A percentile compares a stretch with the other conserved stretches of the same genome.
These are phyloP conservation scores for apple (Malus domestica) DNA, from an alignment of 306 rosid species.

Conservation along the genomic window DNA sequence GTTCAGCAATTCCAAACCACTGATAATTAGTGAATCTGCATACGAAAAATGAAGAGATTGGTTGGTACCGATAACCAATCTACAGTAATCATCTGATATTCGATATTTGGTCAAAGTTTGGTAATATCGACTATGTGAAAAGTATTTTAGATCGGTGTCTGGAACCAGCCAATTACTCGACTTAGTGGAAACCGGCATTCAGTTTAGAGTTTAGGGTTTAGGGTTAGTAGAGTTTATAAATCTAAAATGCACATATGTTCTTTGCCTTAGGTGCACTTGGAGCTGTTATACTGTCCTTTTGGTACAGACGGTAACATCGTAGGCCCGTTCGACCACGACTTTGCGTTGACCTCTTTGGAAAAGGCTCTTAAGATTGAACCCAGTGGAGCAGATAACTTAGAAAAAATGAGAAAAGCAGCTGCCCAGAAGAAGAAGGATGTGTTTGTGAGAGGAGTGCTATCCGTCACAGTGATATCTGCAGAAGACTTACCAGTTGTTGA, in stretches of 20 bases:
- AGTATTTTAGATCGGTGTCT: not conserved
- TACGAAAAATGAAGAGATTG: too few relatives aligned
- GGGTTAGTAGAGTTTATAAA: too few relatives aligned
- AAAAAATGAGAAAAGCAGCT: constrained; percentile 13
- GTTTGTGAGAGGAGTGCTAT: constrained; percentile 79
- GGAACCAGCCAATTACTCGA: not conserved
- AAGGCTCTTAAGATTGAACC: constrained; percentile 49
- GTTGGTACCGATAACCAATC: not conserved
- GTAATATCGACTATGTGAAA: not conserved
- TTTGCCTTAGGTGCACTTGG: constrained; percentile 72
- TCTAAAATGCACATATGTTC: not conserved
- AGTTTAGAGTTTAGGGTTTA: too few relatives aligned
- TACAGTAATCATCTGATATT: not conserved
- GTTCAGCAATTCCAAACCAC: too few relatives aligned
- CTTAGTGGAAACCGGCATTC: too few relatives aligned
- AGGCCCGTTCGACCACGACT: constrained; percentile 57
- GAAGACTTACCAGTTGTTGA: constrained; percentile 79
- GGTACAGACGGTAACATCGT: constrained; percentile 42
- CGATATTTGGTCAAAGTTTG: not conserved
- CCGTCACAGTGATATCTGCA: constrained; percentile 82
- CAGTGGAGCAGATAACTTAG: constrained; percentile 21
- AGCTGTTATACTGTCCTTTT: constrained; percentile 73
- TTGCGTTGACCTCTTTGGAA: constrained; percentile 59
- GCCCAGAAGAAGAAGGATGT: constrained; percentile 54
- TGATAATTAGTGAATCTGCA: too few relatives aligned